Conservation (phyloP, 768 basidiomycete species). For the Austroboletus eburneus region DNA sequence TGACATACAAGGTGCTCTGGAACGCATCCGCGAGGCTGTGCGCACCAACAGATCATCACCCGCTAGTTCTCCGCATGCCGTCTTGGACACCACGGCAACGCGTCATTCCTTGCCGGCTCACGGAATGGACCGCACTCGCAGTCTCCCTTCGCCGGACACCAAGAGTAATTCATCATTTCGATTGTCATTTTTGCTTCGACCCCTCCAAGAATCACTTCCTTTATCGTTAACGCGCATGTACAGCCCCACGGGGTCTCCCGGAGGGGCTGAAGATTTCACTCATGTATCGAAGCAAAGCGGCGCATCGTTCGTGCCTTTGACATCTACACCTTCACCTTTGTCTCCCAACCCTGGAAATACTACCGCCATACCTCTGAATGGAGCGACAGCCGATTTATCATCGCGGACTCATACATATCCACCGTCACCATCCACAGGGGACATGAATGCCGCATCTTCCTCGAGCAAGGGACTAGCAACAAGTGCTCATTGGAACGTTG, state of each 20-base stretch:
- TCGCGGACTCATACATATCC: conserved; percentile 72
- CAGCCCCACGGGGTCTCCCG: conserved; percentile 31
- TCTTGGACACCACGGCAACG: conserved; percentile 59
- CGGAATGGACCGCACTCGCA: conserved; percentile 39
- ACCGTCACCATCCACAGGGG: conserved; percentile 56
- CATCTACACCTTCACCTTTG: conserved; percentile 35
- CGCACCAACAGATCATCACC: conserved; percentile 44
- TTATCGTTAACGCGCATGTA: conserved; percentile 33
- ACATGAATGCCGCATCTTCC: conserved; percentile 35
- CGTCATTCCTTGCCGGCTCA: conserved; percentile 29
- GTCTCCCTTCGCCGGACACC: conserved; percentile 32
- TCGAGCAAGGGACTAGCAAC: conserved; percentile 42
- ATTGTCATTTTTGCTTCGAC: conserved; percentile 60
- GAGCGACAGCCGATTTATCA: conserved; percentile 24
- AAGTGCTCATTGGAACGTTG: conserved; percentile 50
- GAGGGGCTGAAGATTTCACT: conserved; percentile 61
- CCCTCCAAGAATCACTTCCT: conserved; percentile 56
- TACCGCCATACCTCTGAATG: conserved; percentile 6
- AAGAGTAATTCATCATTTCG: conserved; percentile 50
- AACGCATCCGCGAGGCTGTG: conserved; percentile 77
- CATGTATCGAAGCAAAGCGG: conserved; percentile 58
- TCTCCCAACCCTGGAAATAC: conserved; percentile 12
- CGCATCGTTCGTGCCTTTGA: conserved; percentile 58
- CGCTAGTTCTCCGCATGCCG: conserved; percentile 20
- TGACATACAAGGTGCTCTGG: conserved; percentile 69